These are phyloP conservation scores for Calocybe indica DNA, from an alignment of 768 basidiomycete genomes.

Conservation along the genomic window DNA sequence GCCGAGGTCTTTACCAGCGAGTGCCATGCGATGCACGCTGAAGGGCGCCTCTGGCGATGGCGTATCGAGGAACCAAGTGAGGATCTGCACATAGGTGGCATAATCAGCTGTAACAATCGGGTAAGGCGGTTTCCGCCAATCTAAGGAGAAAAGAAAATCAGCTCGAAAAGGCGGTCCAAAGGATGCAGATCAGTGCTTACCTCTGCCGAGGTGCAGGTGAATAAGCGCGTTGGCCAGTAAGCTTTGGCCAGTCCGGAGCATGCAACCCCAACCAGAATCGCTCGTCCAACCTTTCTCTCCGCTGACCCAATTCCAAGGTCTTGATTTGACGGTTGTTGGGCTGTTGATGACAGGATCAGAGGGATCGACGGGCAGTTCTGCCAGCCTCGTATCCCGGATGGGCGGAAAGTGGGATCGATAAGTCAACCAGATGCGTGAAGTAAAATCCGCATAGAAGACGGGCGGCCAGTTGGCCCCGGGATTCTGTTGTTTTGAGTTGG, in stretches of 20 bases:
- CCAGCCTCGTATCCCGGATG: constrained; percentile 57
- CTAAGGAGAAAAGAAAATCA: constrained; percentile 30
- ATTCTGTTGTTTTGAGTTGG: constrained; percentile 15
- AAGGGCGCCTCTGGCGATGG: constrained; percentile 84
- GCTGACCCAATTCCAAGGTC: constrained; percentile 60
- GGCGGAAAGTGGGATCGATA: constrained; percentile 86
- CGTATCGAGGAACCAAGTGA: constrained; percentile 96
- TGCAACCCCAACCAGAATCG: constrained; percentile 90
- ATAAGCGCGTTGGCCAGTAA: constrained; percentile 78
- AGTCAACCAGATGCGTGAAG: constrained; percentile 84
- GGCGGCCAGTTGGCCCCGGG: constrained; percentile 65
- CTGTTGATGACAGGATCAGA: constrained; percentile 18
- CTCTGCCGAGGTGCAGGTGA: constrained; percentile 57
- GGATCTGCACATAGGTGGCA: constrained; percentile 82
- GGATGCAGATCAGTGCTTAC: constrained; percentile 7
- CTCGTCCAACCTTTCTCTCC: constrained; percentile 79
- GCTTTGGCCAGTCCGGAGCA: constrained; percentile 84
- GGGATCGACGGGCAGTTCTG: constrained; percentile 22
- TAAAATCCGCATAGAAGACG: constrained; percentile 87
- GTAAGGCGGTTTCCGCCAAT: constrained; percentile 77
- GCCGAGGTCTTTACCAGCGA: constrained; percentile 91
- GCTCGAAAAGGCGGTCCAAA: not conserved
- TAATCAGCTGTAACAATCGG: constrained; percentile 57
- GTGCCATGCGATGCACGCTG: constrained; percentile 93
- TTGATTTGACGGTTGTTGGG: constrained; percentile 34